Evolutionary conservation across 192 early-diverging fungal genomes (phyloP), one percentile per base, ranked within the genome.

Genomic region (Funneliformis mosseae): DNA sequence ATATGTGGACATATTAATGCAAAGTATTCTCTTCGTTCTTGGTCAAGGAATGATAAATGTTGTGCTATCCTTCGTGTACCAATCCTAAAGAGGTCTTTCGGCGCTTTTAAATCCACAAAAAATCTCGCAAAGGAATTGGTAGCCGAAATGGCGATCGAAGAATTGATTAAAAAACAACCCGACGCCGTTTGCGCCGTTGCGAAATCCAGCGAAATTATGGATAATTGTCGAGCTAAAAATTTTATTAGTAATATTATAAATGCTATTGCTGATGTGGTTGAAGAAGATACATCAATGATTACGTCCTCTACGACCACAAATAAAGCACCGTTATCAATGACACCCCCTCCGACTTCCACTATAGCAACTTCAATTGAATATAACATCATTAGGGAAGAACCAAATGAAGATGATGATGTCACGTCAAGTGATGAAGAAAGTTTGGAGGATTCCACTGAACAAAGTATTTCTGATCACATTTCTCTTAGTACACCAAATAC

Each of bases 81-180:
- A 73, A 73, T 73, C 16, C 45, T 73, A 18, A 73, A 73, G 50
- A 45, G 45, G 25, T 25, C 71, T 28, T 73, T 73, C 50, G 71
- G 71, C 16, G 45, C 33, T 9, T 73, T 73, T 46, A 73, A 73
- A 33, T n/a, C 16, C 6, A 73, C 71, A 0, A 48, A 46, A 27
- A 23, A 48, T 21, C 45, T 28, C 1, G 71, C 71, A 28, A 27
- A 48, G 25, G 71, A 48, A 27, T 27, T 50, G 25, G 71, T 73
- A 9, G 71, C 71, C 11, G 71, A 73, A 73, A 73, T 73, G 71
- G 45, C 71, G 0, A 45, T 73, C 4, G 43, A 50, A 48, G 71
- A 73, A 25, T 73, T 73, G n/a, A 48, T 73, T 16, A 73, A 50
- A 73, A 21, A 73, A 48, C 43, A 48, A 25, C 46, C 46, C 27